A percentile compares a stretch with the other conserved stretches of the same genome.
Evolutionary conservation across 2,329 filamentous ascomycete genomes (phyloP).

Genomic region (Xylaria hypoxylon): DNA sequence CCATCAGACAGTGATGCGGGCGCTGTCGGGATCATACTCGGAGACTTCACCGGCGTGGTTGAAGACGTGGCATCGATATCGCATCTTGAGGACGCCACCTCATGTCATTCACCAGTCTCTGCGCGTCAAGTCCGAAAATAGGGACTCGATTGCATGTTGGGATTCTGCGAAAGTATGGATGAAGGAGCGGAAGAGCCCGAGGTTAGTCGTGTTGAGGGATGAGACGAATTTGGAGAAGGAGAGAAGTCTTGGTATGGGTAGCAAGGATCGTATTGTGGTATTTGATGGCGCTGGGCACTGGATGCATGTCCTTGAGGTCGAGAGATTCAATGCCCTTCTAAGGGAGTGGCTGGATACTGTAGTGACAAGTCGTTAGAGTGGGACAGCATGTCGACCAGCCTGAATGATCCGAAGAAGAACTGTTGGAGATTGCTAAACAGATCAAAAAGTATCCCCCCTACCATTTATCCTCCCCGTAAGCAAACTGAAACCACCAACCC

Average conservation of each 20-base stretch:
- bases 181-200: constrained; percentile 15
- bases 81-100: constrained; percentile 14
- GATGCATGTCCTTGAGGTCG: constrained; percentile 29
- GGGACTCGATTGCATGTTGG: constrained; percentile 14
- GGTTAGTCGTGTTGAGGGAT: constrained; percentile 21
- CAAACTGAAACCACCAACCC: too few species aligned
- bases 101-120: constrained; percentile 16
- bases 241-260: constrained; percentile 14
- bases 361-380: too few species aligned
- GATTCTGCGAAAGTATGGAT: constrained; percentile 19
- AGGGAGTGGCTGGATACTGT: constrained; percentile 11
- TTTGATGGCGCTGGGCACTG: constrained; percentile 19
- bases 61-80: constrained; percentile 25
- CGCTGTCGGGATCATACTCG: constrained; percentile 16
- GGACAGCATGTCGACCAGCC: too few species aligned
- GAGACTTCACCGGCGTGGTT: constrained; percentile 22
- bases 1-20: not conserved
- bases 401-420: too few species aligned
- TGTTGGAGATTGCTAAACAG: too few species aligned
- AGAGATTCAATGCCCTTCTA: constrained; percentile 14
- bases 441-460: too few species aligned
- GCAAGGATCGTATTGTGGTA: constrained; percentile 17
- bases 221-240: constrained; percentile 29
- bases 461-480: too few species aligned
- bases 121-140: constrained; percentile 11